These are phyloP conservation scores for Agaricus bisporus DNA, from an alignment of 768 basidiomycete genomes.

Conservation along the genomic window DNA sequence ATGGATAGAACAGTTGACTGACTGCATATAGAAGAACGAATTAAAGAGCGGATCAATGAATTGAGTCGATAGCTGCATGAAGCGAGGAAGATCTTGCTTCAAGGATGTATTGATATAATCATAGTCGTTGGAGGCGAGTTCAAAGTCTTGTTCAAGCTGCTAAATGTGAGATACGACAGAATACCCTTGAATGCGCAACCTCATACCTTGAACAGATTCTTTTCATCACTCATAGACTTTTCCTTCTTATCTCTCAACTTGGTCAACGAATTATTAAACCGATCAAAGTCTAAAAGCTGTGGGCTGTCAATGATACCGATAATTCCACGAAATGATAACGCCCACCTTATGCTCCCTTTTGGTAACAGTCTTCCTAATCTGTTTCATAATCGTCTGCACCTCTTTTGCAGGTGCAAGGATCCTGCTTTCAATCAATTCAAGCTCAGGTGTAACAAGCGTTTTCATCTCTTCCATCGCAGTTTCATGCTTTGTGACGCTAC, in stretches of 20 bases:
- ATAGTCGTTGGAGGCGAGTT: slow-evolving; percentile 86
- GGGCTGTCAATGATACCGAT: neutral
- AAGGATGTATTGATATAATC: slow-evolving; percentile 87
- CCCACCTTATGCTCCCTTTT: slow-evolving; percentile 94
- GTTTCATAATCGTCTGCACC: slow-evolving; percentile 78
- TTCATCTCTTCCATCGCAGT: slow-evolving; percentile 78
- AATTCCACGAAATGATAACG: slow-evolving; percentile 11
- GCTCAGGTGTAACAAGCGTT: slow-evolving; percentile 74
- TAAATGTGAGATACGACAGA: slow-evolving; percentile 11
- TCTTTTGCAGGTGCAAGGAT: slow-evolving; percentile 87
- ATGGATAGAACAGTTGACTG: slow-evolving; percentile 27
- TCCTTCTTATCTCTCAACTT: slow-evolving; percentile 99
- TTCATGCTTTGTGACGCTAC: slow-evolving; percentile 69
- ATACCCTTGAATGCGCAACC: neutral
- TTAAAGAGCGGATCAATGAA: slow-evolving; percentile 98
- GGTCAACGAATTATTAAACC: slow-evolving; percentile 91
- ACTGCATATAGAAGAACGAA: slow-evolving; percentile 99
- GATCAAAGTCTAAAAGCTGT: slow-evolving; percentile 88
- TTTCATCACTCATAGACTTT: slow-evolving; percentile 92
- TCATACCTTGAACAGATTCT: slow-evolving; percentile 87
- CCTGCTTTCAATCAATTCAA: slow-evolving; percentile 89
- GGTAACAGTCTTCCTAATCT: slow-evolving; percentile 88
- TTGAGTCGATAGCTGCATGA: slow-evolving; percentile 79
- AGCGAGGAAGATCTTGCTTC: slow-evolving; percentile 91
- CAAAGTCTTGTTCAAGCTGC: slow-evolving; percentile 94